These are phyloP conservation scores for Boechera stricta DNA, from an alignment of 345 rosid genomes.

Conservation along the genomic window DNA sequence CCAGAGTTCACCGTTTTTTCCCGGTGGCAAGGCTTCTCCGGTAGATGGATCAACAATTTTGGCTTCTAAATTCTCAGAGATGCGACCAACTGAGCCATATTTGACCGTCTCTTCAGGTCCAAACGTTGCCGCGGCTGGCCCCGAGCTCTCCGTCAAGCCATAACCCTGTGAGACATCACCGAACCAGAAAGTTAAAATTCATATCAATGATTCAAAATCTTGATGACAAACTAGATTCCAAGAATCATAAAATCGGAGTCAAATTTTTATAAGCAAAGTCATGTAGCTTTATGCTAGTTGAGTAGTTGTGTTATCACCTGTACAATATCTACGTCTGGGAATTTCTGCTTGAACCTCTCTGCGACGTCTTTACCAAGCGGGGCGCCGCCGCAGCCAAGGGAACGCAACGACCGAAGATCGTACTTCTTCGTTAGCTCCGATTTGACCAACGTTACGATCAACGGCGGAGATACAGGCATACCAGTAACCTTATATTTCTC, in stretches of 20 bases:
- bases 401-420: slow-evolving; percentile 65
- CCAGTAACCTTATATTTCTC: slow-evolving; percentile 65
- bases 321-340: slow-evolving; percentile 65
- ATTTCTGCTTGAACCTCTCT: slow-evolving; percentile 68
- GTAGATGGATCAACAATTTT: slow-evolving; percentile 81
- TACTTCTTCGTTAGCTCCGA: slow-evolving; percentile 69
- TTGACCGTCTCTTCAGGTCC: slow-evolving; percentile 61
- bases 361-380: slow-evolving; percentile 79
- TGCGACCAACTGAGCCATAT: slow-evolving; percentile 75
- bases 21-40: slow-evolving; percentile 74
- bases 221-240: slow-evolving; percentile 1
- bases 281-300: neutral
- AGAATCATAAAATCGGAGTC: neutral
- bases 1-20: slow-evolving; percentile 86
- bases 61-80: slow-evolving; percentile 71
- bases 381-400: slow-evolving; percentile 78
- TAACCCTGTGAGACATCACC: slow-evolving; percentile 63
- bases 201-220: neutral
- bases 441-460: slow-evolving; percentile 68
- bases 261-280: neutral
- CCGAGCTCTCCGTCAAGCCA: slow-evolving; percentile 89
- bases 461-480: slow-evolving; percentile 88
- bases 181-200: neutral
- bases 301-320: slow-evolving; percentile 54
- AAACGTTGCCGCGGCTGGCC: slow-evolving; percentile 55